These are phyloP conservation scores for Suillus sp. DNA, from an alignment of 768 basidiomycete species.

Conservation along the genomic window DNA sequence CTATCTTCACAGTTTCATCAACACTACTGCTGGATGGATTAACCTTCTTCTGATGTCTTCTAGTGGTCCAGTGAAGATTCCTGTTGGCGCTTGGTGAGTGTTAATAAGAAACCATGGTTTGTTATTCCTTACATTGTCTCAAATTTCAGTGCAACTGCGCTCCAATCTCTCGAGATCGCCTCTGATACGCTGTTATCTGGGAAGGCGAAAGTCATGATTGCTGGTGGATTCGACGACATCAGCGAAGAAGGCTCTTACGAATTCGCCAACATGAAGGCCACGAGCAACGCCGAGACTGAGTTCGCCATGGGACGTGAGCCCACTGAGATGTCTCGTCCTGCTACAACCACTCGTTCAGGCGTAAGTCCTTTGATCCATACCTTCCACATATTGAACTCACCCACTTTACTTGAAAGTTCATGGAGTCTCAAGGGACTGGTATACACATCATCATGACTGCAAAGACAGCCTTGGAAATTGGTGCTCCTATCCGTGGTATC, in stretches of 20 bases:
- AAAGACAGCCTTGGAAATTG: conserved; percentile 92
- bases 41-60: conserved; percentile 94
- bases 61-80: conserved; percentile 97
- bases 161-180: conserved; percentile 98
- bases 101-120: not conserved
- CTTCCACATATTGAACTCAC: conserved; percentile 9
- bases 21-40: conserved; percentile 98
- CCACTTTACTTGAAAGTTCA: conserved; percentile 58
- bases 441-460: conserved; percentile 98
- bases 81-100: conserved; percentile 93
- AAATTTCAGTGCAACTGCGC: conserved; percentile 78
- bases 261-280: conserved; percentile 99
- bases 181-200: conserved; percentile 91
- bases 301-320: conserved; percentile 99
- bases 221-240: conserved; percentile 98
- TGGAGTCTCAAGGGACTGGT: conserved; percentile 97
- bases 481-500: conserved; percentile 90
- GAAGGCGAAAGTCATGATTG: conserved; percentile 99
- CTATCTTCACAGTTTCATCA: conserved; percentile 77
- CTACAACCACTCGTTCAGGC: conserved; percentile 93
- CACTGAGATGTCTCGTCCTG: conserved; percentile 97
- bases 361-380: conserved; percentile 44
- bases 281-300: conserved; percentile 94
- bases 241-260: conserved; percentile 98
- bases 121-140: conserved; percentile 12